Evolutionary conservation across 257 asterid species (phyloP), one percentile per base, ranked within the genome.

Genomic region (Leonotis leonurus): DNA sequence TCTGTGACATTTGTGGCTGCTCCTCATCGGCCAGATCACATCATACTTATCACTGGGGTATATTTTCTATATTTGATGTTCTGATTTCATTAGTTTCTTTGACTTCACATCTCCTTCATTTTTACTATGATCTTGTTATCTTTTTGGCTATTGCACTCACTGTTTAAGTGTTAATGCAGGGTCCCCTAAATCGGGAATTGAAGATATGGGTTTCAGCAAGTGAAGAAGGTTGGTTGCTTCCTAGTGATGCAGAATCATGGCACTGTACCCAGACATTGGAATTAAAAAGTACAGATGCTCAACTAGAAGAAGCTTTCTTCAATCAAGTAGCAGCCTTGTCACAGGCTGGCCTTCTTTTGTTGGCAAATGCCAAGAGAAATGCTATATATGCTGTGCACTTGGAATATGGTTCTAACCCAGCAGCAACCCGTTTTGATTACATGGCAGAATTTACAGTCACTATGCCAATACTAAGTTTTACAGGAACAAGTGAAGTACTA

Each of bases 171-270:
- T 53, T 37, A 61, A 24, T 59, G 30, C 85, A 93, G 99, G 99
- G 99, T 18, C 90, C 94, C 48, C 79, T 87, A 52, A 93, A 93
- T 75, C 83, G 85, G 67, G 99, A 88, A 73, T 27, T 89, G 48
- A 92, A 85, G 77, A 84, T 90, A 51, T 93, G 99, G 99, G 77
- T 80, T 56, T 89, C 96, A 72, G 79, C 83, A 46, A 84, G 96
- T 81, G 97, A 90, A 74, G 99, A 93, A 73, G 99, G 99, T 16
- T 90, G 96, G 96, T 78, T 93, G 77, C 97, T 87, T 71, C 92
- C 97, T 25, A 85, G 90, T 71, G 95, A 87, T 69, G 84, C 87
- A 27, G 99, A 90, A 75, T 85, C 92, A 14, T 90, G 99, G 99
- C 82, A 69, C 25, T 93, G 95, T 71, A 87, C 82, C 0, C 99